phyloP scores from a whole-genome alignment of 768 basidiomycete genomes.

The Tephrocybe rancida region DNA sequence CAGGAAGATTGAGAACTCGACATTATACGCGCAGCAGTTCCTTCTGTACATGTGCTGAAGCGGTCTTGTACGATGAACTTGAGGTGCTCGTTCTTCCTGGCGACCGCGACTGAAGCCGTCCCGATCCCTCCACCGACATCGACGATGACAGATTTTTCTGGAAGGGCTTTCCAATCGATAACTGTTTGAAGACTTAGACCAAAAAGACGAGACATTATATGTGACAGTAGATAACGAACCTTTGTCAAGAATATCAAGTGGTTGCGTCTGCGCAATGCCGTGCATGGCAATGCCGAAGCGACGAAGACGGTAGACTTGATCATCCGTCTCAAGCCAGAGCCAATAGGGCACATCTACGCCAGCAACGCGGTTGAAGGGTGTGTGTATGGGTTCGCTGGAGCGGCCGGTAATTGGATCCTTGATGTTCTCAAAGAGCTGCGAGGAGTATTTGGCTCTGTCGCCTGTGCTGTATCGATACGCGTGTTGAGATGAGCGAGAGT shows the following conservation, averaged over 20 bases:
- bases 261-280: background rate
- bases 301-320: background rate
- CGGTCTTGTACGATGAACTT: conserved; percentile 30
- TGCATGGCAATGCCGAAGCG: background rate
- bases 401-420: conserved; percentile 19
- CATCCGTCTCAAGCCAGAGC: background rate
- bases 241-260: background rate
- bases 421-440: conserved; percentile 28
- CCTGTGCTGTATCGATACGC: conserved; percentile 19
- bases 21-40: background rate
- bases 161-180: conserved; percentile 26
- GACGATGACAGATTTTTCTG: conserved; percentile 24
- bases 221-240: background rate
- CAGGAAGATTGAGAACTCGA: background rate
- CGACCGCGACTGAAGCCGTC: conserved; percentile 20
- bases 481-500: background rate
- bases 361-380: conserved; percentile 8
- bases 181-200: conserved; percentile 10
- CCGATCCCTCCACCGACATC: conserved; percentile 34
- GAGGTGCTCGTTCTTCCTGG: conserved; percentile 19
- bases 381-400: conserved; percentile 19
- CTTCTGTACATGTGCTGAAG: conserved; percentile 17
- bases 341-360: background rate
- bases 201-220: too few species aligned
- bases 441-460: conserved; percentile 21